These are phyloP conservation scores for Bonia amplexicaulis DNA, from an alignment of 176 grass and related monocot genomes.

Conservation along the genomic window DNA sequence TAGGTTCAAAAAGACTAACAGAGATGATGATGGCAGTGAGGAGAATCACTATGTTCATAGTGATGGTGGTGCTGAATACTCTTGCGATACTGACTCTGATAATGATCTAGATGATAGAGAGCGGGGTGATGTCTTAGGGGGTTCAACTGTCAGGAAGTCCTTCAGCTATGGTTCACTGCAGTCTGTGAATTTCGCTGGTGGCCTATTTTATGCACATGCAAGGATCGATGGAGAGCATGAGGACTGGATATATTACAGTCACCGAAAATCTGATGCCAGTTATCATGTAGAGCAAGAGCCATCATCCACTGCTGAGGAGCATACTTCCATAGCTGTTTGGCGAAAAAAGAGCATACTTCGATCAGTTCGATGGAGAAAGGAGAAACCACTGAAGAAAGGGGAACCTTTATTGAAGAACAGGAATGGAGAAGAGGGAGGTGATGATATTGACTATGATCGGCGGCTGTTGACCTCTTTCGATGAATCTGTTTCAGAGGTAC, in stretches of 20 bases:
- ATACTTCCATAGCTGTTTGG: slow-evolving; percentile 22
- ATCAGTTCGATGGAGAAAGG: slow-evolving; percentile 79
- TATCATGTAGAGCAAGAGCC: slow-evolving; percentile 50
- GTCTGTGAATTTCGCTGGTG: slow-evolving; percentile 62
- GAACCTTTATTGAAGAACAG: slow-evolving; percentile 91
- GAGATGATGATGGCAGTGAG: slow-evolving; percentile 62
- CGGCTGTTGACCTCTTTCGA: slow-evolving; percentile 71
- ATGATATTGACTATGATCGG: slow-evolving; percentile 93
- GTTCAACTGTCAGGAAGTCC: slow-evolving; percentile 68
- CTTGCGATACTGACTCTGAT: slow-evolving; percentile 75
- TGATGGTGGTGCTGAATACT: slow-evolving; percentile 61
- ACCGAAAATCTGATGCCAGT: slow-evolving; percentile 64
- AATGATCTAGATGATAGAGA: slow-evolving; percentile 58
- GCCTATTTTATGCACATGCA: slow-evolving; percentile 45
- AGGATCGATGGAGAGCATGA: slow-evolving; percentile 66
- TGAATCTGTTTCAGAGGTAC: slow-evolving; percentile 58
- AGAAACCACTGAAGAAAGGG: slow-evolving; percentile 75
- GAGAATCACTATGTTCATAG: slow-evolving; percentile 63
- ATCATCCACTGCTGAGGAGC: slow-evolving; percentile 39
- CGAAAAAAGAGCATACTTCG: slow-evolving; percentile 74
- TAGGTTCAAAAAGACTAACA: slow-evolving; percentile 57
- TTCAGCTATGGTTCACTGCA: slow-evolving; percentile 88
- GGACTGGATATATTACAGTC: slow-evolving; percentile 84
- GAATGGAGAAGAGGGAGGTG: slow-evolving; percentile 87
- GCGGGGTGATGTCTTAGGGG: slow-evolving; percentile 48